phyloP scores from a whole-genome alignment of 2,329 filamentous ascomycete species.

The Didymella keratinophila region DNA sequence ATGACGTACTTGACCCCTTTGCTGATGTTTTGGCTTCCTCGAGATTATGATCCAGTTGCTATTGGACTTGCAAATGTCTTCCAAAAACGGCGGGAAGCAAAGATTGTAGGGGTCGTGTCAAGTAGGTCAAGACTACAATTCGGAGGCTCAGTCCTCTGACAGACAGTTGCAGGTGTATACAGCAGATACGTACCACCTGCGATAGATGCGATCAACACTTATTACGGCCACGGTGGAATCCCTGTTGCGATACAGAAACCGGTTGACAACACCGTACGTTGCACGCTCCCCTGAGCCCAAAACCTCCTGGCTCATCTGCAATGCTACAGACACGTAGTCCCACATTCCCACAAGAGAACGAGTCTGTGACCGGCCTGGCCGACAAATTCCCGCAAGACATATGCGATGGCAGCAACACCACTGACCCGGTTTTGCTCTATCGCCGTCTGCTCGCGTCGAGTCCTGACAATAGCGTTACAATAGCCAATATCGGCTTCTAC shows the following conservation, averaged over 20 bases:
- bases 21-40: not conserved
- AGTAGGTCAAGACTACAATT: not conserved
- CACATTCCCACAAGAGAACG: constrained; percentile 6
- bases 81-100: not conserved
- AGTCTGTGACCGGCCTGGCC: constrained; percentile 6
- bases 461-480: not conserved
- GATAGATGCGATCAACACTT: constrained; percentile 9
- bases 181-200: constrained; percentile 11
- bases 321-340: constrained; percentile 4
- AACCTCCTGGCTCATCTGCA: no score
- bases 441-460: constrained; percentile 1
- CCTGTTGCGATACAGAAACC: constrained; percentile 15
- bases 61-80: constrained; percentile 10
- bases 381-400: constrained; percentile 2
- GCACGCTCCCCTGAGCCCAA: no score
- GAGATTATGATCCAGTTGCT: constrained; percentile 9
- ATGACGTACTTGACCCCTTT: not conserved
- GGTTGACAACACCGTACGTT: constrained; percentile 8
- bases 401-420: constrained; percentile 9
- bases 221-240: constrained; percentile 5
- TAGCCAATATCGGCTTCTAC: constrained; percentile 12
- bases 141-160: not conserved
- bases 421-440: constrained; percentile 1
- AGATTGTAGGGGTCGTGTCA: constrained; percentile 2
- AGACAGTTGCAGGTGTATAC: not conserved